Base-by-base conservation (phyloP, 1,284 basidiomycete genomes). In the Termitomyces sp. region DNA sequence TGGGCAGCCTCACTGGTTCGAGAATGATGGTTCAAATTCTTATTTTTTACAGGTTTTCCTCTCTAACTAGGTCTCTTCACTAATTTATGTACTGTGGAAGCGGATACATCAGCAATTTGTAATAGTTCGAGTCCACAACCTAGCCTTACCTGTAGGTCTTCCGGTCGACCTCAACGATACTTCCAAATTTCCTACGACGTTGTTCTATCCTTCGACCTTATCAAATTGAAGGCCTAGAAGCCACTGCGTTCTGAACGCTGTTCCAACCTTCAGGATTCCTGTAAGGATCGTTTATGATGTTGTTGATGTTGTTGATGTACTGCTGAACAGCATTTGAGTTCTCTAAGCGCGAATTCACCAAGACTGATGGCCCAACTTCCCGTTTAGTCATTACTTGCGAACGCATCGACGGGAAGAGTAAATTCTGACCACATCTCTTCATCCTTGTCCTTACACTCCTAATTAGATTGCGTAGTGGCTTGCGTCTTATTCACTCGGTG, bases 381-480 rank as follows among this genome's bases (percentile, higher is more conserved):
- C 0, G 82, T 96, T 1, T 98, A 94, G 94, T 88, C 92, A 0
- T 71, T 95, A 19, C 77, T 98, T 12, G 81, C 86, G 0, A 92
- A 92, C 51, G 96, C 96, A 4, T 88, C 90, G 0, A 86, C 84
- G 1, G 96, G 95, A 42, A 95, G 96, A 0, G 86, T 94, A 67
- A 46, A 85, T 78, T n/a, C 46, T 21, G 34, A 30, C 28, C 24
- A 4, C 48, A 10, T 45, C 47, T 50, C 56, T 9, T 12, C 28
- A 55, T 24, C 3, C 6, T 3, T 42, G 1, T 53, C 30, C 34
- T 28, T 5, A 33, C 17, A 5, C 28, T n/a, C 6, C 21, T 50
- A n/a, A 41, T 53, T 55, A 91, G 88, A 83, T 94, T 46, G 85
- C 86, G 1, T 98, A 99, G 68, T 99, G 96, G 96, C 78, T 97